Base-by-base conservation (phyloP, 1,284 basidiomycete genomes). In the Violaceomyces palustris region DNA sequence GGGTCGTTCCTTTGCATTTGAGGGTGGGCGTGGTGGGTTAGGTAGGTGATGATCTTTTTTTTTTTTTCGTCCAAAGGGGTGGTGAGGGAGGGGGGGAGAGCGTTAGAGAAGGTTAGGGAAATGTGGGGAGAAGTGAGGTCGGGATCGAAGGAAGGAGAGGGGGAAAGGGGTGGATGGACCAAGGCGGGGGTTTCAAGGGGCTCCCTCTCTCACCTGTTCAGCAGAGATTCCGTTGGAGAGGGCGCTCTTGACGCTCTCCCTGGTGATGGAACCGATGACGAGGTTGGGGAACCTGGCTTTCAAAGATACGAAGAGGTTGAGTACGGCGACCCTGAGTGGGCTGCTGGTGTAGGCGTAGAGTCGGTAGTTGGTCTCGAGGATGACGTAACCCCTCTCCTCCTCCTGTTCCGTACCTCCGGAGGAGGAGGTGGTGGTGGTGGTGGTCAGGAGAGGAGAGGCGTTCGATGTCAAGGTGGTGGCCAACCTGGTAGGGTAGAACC, bases 341-440 rank as follows among this genome's bases (percentile, higher is more conserved):
- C 97, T 98, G 57, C 88, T 88, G 28, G 94, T 99, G 75, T 99
- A 98, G 1, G 94, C 94, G 74, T 98, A 99, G 46, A 98, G 78
- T 55, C 92, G 86, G 77, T 97, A 98, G 77, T 98, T 98, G 18
- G 94, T 98, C 77, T 99, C 94, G 27, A 99, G 80, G 62, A 98
- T 86, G 61, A 98, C 85, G 77, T 96, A 98, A 79, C 78, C 42
- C 78, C 81, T 36, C 79, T 79, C 50, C 79, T 79, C 50, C 79
- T 79, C 50, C 77, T 76, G 43, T 33, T 64, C 60, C 35, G 45
- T 55, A 7, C 55, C 47, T 25, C 52, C 56, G 27, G 58, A 57
- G 11, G 48, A 54, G n/a, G n/a, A n/a, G n/a, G n/a, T n/a, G n/a
- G n/a, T n/a, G n/a, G n/a, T n/a, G n/a, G n/a, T n/a, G n/a, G n/a